Base-by-base conservation (phyloP, 1,139 yeast genomes). In the Yamadazyma siamensis region DNA sequence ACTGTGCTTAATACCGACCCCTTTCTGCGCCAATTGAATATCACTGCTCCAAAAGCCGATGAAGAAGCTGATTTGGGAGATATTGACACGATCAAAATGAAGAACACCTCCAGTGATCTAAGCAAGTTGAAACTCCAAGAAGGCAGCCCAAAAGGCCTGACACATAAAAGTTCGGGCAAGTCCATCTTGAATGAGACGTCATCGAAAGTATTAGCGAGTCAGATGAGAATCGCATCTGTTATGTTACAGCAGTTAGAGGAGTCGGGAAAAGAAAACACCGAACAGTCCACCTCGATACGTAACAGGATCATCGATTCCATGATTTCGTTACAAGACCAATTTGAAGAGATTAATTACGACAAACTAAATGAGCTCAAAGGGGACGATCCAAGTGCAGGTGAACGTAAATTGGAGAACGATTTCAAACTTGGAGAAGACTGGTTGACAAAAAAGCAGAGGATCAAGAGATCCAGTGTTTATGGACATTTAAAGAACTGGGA, bases 401-500 rank as follows among this genome's bases (percentile, higher is more conserved):
- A 86, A 47, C 75, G 97, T 39, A 85, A 87, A 47, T 56, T 89
- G 21, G 96, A 89, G 44, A 91, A 91, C 53, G 97, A 91, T 59
- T 69, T 89, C 56, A 86, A 87, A 50, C 69, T 91, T 9, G 95
- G 94, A 15, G 98, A 91, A 56, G 97, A 89, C 52, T 91, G 98
- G 98, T 66, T 68, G 19, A 66, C 82, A 0, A 87, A 89, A 46
- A 83, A 80, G 47, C 81, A 75, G 38, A 67, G 97, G 42, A 89
- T 91, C 23, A 69, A 94, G 36, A 74, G 71, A 33, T 68, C 82
- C 4, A 85, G 95, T 34, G 75, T 77, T 5, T 88, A 68, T 51
- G 98, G 98, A 0, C 94, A 88, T 50, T 56, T 83, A 17, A 83
- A 80, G 20, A 85, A 87, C 52, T 91, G 98, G 98, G 97, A 91